Conservation (phyloP, 176 grass and related monocot genomes). For the Bolboschoenus planiculmis region DNA sequence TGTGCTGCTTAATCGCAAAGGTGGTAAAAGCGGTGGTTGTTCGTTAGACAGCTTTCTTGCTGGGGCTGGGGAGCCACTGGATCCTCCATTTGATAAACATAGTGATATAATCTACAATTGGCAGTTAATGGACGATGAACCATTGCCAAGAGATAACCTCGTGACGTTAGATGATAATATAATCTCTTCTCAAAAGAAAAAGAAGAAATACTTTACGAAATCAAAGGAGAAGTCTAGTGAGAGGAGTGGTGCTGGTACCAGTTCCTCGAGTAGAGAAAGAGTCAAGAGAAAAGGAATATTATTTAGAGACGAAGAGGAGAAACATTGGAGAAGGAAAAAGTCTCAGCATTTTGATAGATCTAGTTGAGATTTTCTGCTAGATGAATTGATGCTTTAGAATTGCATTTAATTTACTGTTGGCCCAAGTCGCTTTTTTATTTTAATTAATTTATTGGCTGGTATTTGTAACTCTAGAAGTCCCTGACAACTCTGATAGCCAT, state of each 20-base stretch:
- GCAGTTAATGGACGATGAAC: constrained; percentile 85
- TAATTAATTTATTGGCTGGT: background rate
- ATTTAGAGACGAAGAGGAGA: constrained; percentile 23
- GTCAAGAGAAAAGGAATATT: constrained; percentile 16
- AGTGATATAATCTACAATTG: constrained; percentile 61
- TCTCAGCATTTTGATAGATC: constrained; percentile 30
- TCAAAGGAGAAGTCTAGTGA: constrained; percentile 33
- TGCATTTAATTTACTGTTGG: background rate
- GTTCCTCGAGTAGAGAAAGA: constrained; percentile 25
- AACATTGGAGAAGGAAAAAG: constrained; percentile 33
- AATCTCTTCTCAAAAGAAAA: constrained; percentile 47
- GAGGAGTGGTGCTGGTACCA: background rate
- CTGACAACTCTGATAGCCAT: too few species aligned
- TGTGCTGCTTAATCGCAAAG: constrained; percentile 74
- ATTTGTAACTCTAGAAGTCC: background rate
- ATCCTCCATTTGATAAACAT: constrained; percentile 41
- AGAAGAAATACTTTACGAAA: constrained; percentile 48
- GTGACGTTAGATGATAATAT: constrained; percentile 26
- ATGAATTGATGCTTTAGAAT: background rate
- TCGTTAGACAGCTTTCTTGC: constrained; percentile 41
- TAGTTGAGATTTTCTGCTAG: background rate
- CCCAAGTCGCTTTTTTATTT: background rate
- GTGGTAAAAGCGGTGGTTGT: constrained; percentile 35
- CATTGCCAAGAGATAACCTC: constrained; percentile 60
- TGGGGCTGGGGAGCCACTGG: constrained; percentile 47